phyloP scores from a whole-genome alignment of 2,329 filamentous ascomycete species.

The Grosmannia serpens region DNA sequence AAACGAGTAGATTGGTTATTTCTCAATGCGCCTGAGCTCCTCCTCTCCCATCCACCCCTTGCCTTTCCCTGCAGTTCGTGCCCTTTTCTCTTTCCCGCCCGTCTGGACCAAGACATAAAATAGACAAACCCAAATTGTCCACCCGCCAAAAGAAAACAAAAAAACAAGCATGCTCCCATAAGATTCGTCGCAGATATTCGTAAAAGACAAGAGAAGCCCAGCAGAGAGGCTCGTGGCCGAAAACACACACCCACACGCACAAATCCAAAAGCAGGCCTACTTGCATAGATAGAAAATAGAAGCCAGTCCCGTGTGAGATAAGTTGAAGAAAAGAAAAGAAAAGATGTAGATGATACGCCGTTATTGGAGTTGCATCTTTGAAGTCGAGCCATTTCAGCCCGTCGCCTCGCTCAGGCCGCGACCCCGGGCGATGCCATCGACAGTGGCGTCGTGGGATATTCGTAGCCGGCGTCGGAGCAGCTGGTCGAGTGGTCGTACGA shows the following conservation, averaged over 20 bases:
- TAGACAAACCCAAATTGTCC: background rate
- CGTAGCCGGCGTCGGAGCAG: constrained; percentile 47
- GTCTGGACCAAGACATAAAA: background rate
- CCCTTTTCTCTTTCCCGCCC: background rate
- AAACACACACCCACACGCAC: background rate
- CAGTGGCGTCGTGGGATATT: constrained; percentile 58
- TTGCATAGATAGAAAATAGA: background rate
- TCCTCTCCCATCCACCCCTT: background rate
- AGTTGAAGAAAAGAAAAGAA: background rate
- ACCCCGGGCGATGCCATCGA: constrained; percentile 58
- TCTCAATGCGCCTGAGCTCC: background rate
- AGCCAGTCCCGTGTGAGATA: background rate
- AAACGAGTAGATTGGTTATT: background rate
- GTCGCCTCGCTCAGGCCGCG: constrained; percentile 17
- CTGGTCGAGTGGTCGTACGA: constrained; percentile 57
- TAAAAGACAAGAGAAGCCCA: background rate
- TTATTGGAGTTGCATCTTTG: background rate
- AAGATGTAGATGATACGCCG: background rate
- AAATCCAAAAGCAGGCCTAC: background rate
- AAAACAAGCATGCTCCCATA: background rate
- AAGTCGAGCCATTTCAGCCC: background rate
- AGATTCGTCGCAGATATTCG: background rate
- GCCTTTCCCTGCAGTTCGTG: background rate
- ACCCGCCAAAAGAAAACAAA: background rate
- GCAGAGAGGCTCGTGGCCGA: too few species aligned